These are phyloP conservation scores for Botrytis pseudocinerea DNA, from an alignment of 2,329 filamentous ascomycete genomes.

Conservation along the genomic window DNA sequence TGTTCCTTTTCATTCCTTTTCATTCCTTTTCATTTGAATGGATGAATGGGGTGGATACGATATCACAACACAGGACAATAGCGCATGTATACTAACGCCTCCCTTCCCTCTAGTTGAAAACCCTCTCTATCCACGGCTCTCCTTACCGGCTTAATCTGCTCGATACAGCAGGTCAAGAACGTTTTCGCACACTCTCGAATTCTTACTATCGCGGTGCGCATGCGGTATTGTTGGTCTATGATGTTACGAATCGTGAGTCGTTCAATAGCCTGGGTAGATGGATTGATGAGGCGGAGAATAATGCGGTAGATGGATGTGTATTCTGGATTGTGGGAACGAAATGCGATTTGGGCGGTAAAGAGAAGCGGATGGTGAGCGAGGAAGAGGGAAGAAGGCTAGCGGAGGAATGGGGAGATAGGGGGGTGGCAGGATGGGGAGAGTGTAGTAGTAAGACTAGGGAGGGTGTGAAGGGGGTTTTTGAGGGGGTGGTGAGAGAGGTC, in stretches of 20 bases:
- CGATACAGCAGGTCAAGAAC: conserved; percentile 94
- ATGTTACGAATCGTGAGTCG: conserved; percentile 66
- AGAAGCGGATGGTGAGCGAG: conserved; percentile 46
- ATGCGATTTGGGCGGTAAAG: conserved; percentile 47
- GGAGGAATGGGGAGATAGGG: conserved; percentile 37
- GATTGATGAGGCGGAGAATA: conserved; percentile 54
- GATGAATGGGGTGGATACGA: neutral
- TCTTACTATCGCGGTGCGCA: conserved; percentile 96
- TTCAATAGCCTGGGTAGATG: conserved; percentile 55
- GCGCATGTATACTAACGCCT: neutral
- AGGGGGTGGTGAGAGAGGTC: conserved; percentile 53
- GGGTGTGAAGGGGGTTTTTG: conserved; percentile 52
- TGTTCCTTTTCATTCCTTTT: no score
- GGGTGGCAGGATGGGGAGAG: conserved; percentile 53
- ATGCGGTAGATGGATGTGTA: conserved; percentile 51
- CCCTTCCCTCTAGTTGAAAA: conserved; percentile 49
- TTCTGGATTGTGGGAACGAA: conserved; percentile 56
- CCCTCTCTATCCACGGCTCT: conserved; percentile 52
- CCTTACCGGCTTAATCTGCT: conserved; percentile 55
- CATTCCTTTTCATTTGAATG: neutral
- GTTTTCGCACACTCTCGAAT: conserved; percentile 90
- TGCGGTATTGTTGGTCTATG: conserved; percentile 93
- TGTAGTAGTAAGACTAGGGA: conserved; percentile 55
- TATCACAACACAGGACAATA: no score
- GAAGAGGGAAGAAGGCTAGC: conserved; percentile 53